Percentiles rank a stretch among this genome's conserved stretches.
Conservation (phyloP, 2,329 filamentous ascomycete species). For the Emericellopsis atlantica region DNA sequence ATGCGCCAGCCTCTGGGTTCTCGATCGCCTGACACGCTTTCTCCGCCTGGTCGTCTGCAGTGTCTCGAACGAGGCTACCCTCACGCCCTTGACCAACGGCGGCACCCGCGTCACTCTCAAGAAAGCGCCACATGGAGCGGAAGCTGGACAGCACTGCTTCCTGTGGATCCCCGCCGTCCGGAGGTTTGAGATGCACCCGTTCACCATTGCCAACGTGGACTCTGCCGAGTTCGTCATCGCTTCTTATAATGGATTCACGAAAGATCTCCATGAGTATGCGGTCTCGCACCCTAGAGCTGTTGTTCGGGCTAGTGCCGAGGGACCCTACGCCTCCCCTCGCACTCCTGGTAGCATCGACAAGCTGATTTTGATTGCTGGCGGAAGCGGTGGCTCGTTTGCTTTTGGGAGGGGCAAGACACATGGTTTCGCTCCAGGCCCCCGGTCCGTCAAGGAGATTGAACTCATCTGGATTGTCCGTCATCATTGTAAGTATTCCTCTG, state of each 20-base stretch:
- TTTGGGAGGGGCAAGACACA: constrained; percentile 16
- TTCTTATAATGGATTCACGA: constrained; percentile 46
- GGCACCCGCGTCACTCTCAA: constrained; percentile 41
- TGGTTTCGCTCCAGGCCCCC: constrained; percentile 4
- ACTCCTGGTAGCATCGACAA: constrained; percentile 39
- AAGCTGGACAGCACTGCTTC: constrained; percentile 49
- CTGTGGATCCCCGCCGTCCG: constrained; percentile 50
- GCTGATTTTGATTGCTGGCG: constrained; percentile 46
- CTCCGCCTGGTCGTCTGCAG: constrained; percentile 28
- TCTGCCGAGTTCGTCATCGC: constrained; percentile 47
- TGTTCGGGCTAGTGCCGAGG: constrained; percentile 41
- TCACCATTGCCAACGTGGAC: constrained; percentile 41
- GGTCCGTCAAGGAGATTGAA: constrained; percentile 8
- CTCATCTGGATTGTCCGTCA: constrained; percentile 27
- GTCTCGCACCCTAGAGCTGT: constrained; percentile 30
- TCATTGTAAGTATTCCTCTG: constrained; percentile 14
- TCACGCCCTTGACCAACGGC: constrained; percentile 40
- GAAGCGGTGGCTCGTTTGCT: constrained; percentile 47
- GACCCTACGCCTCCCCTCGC: constrained; percentile 44
- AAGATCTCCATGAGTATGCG: constrained; percentile 39
- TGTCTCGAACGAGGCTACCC: constrained; percentile 35
- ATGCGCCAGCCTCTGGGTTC: constrained; percentile 32
- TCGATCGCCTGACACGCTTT: constrained; percentile 36
- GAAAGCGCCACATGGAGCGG: constrained; percentile 31
- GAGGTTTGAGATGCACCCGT: constrained; percentile 46